A percentile compares a stretch with the other conserved stretches of the same genome.
phyloP scores from a whole-genome alignment of 116 monocot genomes.

The Cymodocea nodosa region DNA sequence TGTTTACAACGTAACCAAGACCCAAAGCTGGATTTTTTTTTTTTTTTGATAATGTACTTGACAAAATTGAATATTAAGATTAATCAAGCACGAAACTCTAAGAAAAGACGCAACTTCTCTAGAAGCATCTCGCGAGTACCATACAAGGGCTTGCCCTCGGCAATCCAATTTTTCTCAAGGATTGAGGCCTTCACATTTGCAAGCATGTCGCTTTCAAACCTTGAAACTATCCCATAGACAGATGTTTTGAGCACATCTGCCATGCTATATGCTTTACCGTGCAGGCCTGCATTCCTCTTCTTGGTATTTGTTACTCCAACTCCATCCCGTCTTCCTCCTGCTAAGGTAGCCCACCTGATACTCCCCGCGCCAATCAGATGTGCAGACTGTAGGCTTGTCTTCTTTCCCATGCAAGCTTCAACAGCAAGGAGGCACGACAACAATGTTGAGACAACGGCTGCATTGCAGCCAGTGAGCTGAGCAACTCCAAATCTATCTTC shows the following conservation, averaged over 20 bases:
- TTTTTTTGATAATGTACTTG: too few species aligned
- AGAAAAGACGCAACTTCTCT: conserved; percentile 56
- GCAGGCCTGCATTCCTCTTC: conserved; percentile 27
- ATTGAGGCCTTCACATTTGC: conserved; percentile 40
- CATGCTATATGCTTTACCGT: conserved; percentile 72
- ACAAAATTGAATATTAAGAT: neutral
- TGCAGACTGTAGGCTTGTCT: conserved; percentile 47
- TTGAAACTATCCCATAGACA: conserved; percentile 62
- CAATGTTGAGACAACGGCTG: conserved; percentile 51
- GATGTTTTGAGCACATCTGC: conserved; percentile 79
- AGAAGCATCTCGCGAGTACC: conserved; percentile 53
- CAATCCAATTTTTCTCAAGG: conserved; percentile 79
- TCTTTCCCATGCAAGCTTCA: conserved; percentile 85
- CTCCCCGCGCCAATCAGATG: conserved; percentile 47
- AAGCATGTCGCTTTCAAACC: conserved; percentile 62
- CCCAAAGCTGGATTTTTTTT: too few species aligned
- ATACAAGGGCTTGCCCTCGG: conserved; percentile 58
- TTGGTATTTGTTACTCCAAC: conserved; percentile 17
- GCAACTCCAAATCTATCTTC: conserved; percentile 97
- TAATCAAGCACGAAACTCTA: conserved; percentile 44
- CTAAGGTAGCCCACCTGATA: conserved; percentile 56
- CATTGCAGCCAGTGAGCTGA: conserved; percentile 77
- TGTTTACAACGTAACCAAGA: too few species aligned
- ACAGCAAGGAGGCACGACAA: conserved; percentile 68
- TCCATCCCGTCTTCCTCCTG: conserved; percentile 29